Evolutionary conservation across 768 basidiomycete species (phyloP).

Genomic region (Lepiota venenata): DNA sequence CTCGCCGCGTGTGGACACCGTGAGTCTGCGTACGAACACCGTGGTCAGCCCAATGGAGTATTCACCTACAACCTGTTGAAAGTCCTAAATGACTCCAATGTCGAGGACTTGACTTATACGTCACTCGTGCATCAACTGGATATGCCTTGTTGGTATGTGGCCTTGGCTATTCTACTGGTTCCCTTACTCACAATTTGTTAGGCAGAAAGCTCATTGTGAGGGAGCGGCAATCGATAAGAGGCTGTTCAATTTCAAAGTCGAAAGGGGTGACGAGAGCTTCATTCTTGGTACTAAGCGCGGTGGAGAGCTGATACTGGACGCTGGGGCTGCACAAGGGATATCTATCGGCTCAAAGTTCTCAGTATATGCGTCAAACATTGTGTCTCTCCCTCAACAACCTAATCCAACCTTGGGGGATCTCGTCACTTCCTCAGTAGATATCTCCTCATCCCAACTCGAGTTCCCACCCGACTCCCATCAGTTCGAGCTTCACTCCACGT

Average conservation of each 20-base stretch:
- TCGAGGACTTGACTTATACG: slow-evolving; percentile 27
- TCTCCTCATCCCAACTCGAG: slow-evolving; percentile 21
- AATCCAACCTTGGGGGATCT: slow-evolving; percentile 22
- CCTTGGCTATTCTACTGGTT: too few relatives aligned
- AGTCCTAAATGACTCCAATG: background rate
- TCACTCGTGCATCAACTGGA: slow-evolving; percentile 25
- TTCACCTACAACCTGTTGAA: too few relatives aligned
- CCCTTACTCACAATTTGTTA: too few relatives aligned
- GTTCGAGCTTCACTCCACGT: slow-evolving; percentile 14
- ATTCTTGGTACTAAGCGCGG: too few relatives aligned
- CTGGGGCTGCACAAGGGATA: slow-evolving; percentile 29
- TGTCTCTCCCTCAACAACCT: slow-evolving; percentile 10
- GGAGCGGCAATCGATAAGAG: too few relatives aligned
- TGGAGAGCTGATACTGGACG: slow-evolving; percentile 19
- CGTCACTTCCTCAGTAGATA: slow-evolving; percentile 17
- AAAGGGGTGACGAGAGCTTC: too few relatives aligned
- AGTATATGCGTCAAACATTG: slow-evolving; percentile 22
- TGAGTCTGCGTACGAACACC: slow-evolving; percentile 13
- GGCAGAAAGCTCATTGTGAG: too few relatives aligned
- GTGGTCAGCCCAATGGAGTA: too few relatives aligned
- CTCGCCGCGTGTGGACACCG: slow-evolving; percentile 38
- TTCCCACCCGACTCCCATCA: background rate
- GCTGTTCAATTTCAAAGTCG: too few relatives aligned
- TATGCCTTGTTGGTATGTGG: slow-evolving; percentile 22
- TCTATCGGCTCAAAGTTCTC: slow-evolving; percentile 21